These are phyloP conservation scores for Diaporthe citri DNA, from an alignment of 2,329 filamentous ascomycete genomes.

Conservation along the genomic window DNA sequence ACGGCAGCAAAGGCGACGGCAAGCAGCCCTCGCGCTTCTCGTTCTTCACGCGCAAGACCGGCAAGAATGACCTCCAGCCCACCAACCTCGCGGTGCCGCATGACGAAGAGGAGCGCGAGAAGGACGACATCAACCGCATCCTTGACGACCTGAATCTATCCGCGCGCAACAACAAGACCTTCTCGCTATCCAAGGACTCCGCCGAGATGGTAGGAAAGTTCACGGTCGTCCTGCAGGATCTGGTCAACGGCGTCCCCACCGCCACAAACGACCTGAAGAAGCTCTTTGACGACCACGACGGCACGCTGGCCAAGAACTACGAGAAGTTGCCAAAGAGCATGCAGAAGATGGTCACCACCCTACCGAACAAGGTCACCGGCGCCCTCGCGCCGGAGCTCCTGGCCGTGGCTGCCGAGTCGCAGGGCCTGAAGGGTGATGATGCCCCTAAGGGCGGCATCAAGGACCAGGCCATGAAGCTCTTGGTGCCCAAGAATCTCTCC, in stretches of 20 bases:
- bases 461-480: slow-evolving; percentile 73
- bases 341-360: slow-evolving; percentile 85
- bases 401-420: slow-evolving; percentile 82
- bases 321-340: slow-evolving; percentile 81
- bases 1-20: slow-evolving; percentile 43
- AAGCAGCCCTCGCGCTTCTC: slow-evolving; percentile 56
- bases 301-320: slow-evolving; percentile 69
- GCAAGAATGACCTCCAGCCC: slow-evolving; percentile 48
- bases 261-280: slow-evolving; percentile 87
- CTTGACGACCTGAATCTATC: slow-evolving; percentile 88
- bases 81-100: slow-evolving; percentile 54
- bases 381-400: slow-evolving; percentile 85
- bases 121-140: slow-evolving; percentile 81
- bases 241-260: slow-evolving; percentile 92
- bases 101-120: slow-evolving; percentile 62
- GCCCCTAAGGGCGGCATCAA: slow-evolving; percentile 56
- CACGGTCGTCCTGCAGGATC: slow-evolving; percentile 90
- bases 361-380: slow-evolving; percentile 85
- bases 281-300: slow-evolving; percentile 72
- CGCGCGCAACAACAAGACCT: slow-evolving; percentile 86
- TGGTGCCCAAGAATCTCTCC: slow-evolving; percentile 79
- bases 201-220: slow-evolving; percentile 86
- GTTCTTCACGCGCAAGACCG: slow-evolving; percentile 52
- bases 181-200: slow-evolving; percentile 86
- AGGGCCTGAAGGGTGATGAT: slow-evolving; percentile 70